A percentile compares a stretch with the other conserved stretches of the same genome.
These are phyloP conservation scores for Microdochium paspali DNA, from an alignment of 2,329 filamentous ascomycete species.

Conservation along the genomic window DNA sequence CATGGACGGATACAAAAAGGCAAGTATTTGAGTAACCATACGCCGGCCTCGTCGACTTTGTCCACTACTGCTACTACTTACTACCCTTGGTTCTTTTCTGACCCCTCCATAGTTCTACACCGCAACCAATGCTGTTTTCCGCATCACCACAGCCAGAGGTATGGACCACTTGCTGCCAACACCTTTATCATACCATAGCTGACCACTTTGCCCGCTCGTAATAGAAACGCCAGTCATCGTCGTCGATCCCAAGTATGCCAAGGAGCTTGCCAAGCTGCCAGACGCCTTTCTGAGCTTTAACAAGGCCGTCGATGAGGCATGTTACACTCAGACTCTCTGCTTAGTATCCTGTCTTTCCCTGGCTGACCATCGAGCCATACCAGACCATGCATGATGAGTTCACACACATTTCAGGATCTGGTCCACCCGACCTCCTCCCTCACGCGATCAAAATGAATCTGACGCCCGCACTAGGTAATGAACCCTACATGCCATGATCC, in stretches of 20 bases:
- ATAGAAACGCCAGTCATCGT: background rate
- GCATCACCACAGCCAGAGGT: background rate
- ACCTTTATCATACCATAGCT: background rate
- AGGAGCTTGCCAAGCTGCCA: background rate
- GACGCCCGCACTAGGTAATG: background rate
- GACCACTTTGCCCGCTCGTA: background rate
- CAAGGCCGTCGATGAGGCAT: background rate
- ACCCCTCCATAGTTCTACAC: background rate
- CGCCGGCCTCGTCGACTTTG: no score
- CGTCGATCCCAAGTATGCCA: background rate
- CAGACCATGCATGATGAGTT: background rate
- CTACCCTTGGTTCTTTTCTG: no score
- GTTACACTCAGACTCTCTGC: background rate
- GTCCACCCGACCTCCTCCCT: background rate
- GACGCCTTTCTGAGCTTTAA: background rate
- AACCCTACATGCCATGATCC: no score
- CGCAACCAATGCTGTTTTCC: background rate
- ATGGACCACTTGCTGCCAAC: background rate
- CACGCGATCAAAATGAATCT: constrained; percentile 3
- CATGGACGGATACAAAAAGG: background rate
- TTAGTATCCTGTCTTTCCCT: background rate
- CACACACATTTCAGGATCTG: background rate
- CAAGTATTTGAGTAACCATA: no score
- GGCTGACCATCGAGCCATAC: background rate
- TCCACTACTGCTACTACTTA: no score